phyloP scores from a whole-genome alignment of 1,284 basidiomycete species.

The Pyrrhoderma noxium region DNA sequence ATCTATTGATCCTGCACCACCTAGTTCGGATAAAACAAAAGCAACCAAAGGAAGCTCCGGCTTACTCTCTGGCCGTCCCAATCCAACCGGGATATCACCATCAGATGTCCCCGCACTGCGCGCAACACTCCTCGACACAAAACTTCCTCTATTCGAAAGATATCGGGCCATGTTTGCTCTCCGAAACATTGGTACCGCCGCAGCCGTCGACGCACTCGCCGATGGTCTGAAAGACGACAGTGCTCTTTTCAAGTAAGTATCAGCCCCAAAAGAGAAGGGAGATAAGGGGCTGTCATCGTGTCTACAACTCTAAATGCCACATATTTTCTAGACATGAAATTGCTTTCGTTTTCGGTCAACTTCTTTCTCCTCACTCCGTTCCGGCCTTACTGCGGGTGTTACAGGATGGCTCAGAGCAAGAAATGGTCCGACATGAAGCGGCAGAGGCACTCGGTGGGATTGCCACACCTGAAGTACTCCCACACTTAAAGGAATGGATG shows the following conservation, averaged over 20 bases:
- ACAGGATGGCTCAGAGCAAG: slow-evolving; percentile 67
- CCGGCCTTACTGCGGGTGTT: slow-evolving; percentile 81
- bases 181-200: slow-evolving; percentile 77
- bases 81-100: slow-evolving; percentile 40
- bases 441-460: slow-evolving; percentile 98
- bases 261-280: not conserved
- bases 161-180: slow-evolving; percentile 99
- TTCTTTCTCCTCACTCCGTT: slow-evolving; percentile 85
- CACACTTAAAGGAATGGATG: slow-evolving; percentile 84
- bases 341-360: slow-evolving; percentile 96
- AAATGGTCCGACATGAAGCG: slow-evolving; percentile 99
- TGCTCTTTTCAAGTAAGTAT: slow-evolving; percentile 81
- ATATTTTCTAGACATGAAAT: slow-evolving; percentile 74
- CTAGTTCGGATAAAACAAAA: slow-evolving; percentile 30
- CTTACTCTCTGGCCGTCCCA: slow-evolving; percentile 46
- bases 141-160: slow-evolving; percentile 80
- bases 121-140: slow-evolving; percentile 58
- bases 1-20: slow-evolving; percentile 94
- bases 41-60: slow-evolving; percentile 29
- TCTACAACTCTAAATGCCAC: not conserved
- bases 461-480: slow-evolving; percentile 85
- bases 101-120: slow-evolving; percentile 55
- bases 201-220: slow-evolving; percentile 86
- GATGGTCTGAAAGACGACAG: slow-evolving; percentile 83
- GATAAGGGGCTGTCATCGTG: no score